Percentiles rank a stretch among this genome's conserved stretches.
Evolutionary conservation across 441 rosid species (phyloP).

Genomic region (Lepidium campestre): DNA sequence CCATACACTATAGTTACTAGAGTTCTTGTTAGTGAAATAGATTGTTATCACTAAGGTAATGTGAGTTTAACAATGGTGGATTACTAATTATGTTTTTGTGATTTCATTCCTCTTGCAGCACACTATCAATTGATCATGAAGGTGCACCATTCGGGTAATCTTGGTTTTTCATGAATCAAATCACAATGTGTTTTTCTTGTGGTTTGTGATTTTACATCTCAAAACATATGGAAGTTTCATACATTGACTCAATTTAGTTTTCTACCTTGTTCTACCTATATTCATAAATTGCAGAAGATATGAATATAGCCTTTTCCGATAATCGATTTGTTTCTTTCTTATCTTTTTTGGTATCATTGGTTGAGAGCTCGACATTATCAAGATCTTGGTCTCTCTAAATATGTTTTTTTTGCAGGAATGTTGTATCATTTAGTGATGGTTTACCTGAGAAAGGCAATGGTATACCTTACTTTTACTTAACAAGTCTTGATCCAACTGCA

Average conservation of each 20-base stretch:
- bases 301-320: not conserved
- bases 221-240: not conserved
- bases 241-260: not conserved
- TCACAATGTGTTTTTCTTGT: not conserved
- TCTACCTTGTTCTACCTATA: no score
- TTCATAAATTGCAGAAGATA: not conserved
- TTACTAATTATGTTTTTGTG: conserved; percentile 1
- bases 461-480: conserved; percentile 85
- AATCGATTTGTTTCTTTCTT: not conserved
- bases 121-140: conserved; percentile 62
- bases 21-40: not conserved
- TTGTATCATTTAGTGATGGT: conserved; percentile 91
- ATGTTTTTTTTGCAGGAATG: conserved; percentile 51
- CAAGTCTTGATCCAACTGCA: conserved; percentile 88
- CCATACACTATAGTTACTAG: not conserved
- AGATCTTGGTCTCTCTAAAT: not conserved
- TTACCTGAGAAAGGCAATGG: conserved; percentile 56
- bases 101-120: conserved; percentile 45
- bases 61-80: not conserved
- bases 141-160: conserved; percentile 89
- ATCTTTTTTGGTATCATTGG: not conserved
- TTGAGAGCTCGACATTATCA: not conserved
- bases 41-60: not conserved
- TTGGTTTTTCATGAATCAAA: not conserved
- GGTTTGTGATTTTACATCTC: not conserved